These are phyloP conservation scores for Pharus latifolius DNA, from an alignment of 176 grass and related monocot species.

Conservation along the genomic window DNA sequence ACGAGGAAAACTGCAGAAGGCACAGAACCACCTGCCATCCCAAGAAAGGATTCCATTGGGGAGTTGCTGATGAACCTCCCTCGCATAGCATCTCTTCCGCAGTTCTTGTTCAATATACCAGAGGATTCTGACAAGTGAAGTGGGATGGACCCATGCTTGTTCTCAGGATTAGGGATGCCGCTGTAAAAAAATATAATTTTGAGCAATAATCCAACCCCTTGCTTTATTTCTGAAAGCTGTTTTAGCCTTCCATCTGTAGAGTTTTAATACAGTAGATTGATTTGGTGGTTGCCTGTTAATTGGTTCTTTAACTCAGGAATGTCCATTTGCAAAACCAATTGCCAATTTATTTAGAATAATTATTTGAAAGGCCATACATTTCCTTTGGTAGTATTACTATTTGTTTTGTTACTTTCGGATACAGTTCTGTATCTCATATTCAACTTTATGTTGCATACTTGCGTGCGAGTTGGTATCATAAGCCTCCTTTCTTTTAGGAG, in stretches of 20 bases:
- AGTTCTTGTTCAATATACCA: conserved; percentile 40
- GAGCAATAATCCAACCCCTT: neutral
- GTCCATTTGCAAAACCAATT: neutral
- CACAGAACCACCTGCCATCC: conserved; percentile 1
- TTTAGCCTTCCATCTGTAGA: neutral
- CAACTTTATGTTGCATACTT: neutral
- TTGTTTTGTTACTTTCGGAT: neutral
- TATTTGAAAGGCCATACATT: neutral
- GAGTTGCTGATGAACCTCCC: conserved; percentile 40
- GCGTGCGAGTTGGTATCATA: neutral
- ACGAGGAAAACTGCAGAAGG: neutral
- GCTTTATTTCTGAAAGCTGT: neutral
- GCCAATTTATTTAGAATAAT: neutral
- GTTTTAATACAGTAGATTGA: neutral
- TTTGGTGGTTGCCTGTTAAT: neutral
- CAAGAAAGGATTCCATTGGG: conserved; percentile 37
- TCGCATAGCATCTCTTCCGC: conserved; percentile 34
- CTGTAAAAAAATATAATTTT: conserved; percentile 6
- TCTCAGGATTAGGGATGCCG: neutral
- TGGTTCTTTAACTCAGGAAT: neutral
- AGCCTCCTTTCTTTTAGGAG: too few species aligned
- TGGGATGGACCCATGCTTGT: neutral
- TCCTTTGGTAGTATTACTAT: neutral
- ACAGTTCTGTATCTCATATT: neutral
- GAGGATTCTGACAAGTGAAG: conserved; percentile 26